These are phyloP conservation scores for Solanum megistacrolobum DNA, from an alignment of 257 asterid species.

Conservation along the genomic window DNA sequence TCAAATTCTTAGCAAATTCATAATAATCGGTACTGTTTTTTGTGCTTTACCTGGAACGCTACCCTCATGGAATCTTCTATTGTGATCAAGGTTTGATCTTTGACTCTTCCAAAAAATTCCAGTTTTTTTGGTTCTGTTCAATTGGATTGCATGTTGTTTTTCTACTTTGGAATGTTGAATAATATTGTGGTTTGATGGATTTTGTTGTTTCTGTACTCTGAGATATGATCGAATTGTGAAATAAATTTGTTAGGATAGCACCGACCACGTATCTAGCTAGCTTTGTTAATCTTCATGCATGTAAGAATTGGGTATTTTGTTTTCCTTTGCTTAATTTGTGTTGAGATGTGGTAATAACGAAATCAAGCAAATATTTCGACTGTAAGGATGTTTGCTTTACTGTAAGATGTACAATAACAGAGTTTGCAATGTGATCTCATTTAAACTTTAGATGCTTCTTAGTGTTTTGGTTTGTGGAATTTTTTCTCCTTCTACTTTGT, in stretches of 20 bases:
- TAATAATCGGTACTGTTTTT: neutral
- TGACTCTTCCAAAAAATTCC: neutral
- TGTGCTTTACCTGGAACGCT: slow-evolving; percentile 31
- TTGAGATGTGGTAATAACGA: neutral
- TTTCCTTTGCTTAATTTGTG: neutral
- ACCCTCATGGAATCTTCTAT: slow-evolving; percentile 43
- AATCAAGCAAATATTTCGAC: neutral
- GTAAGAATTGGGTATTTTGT: neutral
- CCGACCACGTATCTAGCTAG: neutral
- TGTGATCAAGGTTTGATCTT: slow-evolving; percentile 59
- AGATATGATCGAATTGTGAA: neutral
- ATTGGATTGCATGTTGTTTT: neutral
- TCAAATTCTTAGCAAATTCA: neutral
- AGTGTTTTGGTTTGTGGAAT: neutral
- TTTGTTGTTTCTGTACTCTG: neutral
- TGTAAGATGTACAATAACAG: neutral
- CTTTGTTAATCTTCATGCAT: neutral
- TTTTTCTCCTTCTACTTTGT: neutral
- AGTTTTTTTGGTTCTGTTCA: neutral
- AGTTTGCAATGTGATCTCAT: neutral
- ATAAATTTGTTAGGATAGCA: neutral
- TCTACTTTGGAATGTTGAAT: neutral
- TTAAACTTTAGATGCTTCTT: neutral
- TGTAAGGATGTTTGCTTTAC: neutral
- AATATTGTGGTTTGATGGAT: neutral